These are phyloP conservation scores for Backusella australiensis DNA, from an alignment of 192 early-diverging fungal genomes.

Conservation along the genomic window DNA sequence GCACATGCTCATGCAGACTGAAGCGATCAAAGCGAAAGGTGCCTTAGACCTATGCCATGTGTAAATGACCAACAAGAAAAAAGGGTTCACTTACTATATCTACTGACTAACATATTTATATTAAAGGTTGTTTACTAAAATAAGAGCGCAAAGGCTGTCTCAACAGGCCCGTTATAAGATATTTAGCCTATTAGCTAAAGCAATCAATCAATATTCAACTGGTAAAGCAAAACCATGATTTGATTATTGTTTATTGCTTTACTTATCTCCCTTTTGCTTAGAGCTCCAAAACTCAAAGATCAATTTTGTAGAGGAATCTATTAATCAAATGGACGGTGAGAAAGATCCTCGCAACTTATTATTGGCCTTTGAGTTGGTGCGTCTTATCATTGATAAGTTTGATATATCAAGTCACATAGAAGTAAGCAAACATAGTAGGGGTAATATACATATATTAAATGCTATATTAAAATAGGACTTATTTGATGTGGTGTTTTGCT, in stretches of 20 bases:
- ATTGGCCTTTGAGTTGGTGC: slow-evolving; percentile 78
- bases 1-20: neutral
- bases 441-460: slow-evolving; percentile 6
- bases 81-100: neutral
- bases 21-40: neutral
- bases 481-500: slow-evolving; percentile 97
- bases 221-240: slow-evolving; percentile 35
- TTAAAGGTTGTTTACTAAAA: slow-evolving; percentile 67
- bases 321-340: slow-evolving; percentile 91
- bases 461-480: slow-evolving; percentile 57
- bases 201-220: slow-evolving; percentile 52
- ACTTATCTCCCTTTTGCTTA: slow-evolving; percentile 7
- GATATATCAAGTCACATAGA: slow-evolving; percentile 80
- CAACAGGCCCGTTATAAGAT: slow-evolving; percentile 73
- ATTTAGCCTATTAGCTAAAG: slow-evolving; percentile 65
- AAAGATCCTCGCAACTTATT: slow-evolving; percentile 98
- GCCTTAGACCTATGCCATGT: neutral
- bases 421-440: slow-evolving; percentile 33
- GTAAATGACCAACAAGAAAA: neutral
- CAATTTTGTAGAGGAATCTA: slow-evolving; percentile 78
- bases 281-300: slow-evolving; percentile 58
- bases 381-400: slow-evolving; percentile 68
- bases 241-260: neutral
- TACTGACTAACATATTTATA: neutral
- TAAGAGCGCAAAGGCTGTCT: slow-evolving; percentile 85